Evolutionary conservation across 176 grass and related monocot genomes (phyloP).

Genomic region (Aegilops sharonensis): DNA sequence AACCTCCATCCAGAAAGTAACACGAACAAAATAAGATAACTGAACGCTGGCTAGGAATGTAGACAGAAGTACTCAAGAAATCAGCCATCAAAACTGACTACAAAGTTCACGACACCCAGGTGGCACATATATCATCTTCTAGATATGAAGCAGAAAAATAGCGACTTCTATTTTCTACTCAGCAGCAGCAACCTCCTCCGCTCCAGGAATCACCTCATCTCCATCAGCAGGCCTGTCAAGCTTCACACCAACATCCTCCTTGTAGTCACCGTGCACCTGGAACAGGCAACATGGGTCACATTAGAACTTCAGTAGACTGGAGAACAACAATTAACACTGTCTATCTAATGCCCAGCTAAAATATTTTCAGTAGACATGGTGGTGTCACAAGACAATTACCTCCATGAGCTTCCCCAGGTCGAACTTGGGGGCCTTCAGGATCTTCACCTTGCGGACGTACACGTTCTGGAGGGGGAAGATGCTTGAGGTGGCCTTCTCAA

Average conservation of each 20-base stretch:
- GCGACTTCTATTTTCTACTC: constrained; percentile 24
- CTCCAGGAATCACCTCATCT: constrained; percentile 39
- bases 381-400: constrained; percentile 34
- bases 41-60: background rate
- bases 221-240: constrained; percentile 78
- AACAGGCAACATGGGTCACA: background rate
- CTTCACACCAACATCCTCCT: constrained; percentile 82
- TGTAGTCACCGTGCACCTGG: constrained; percentile 87
- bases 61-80: background rate
- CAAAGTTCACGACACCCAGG: constrained; percentile 4
- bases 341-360: too few species aligned
- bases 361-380: background rate
- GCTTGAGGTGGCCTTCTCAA: constrained; percentile 83
- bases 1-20: background rate
- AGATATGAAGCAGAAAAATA: constrained; percentile 27
- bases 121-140: constrained; percentile 29
- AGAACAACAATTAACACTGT: background rate
- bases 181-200: constrained; percentile 45
- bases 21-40: background rate
- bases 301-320: background rate
- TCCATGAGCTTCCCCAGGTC: constrained; percentile 97
- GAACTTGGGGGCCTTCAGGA: constrained; percentile 85
- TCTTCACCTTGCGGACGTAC: constrained; percentile 94
- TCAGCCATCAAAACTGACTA: constrained; percentile 28
- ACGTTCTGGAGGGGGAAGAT: constrained; percentile 89